Base-by-base conservation (phyloP, 1,284 basidiomycete species). In the Heterobasidion irregulare region DNA sequence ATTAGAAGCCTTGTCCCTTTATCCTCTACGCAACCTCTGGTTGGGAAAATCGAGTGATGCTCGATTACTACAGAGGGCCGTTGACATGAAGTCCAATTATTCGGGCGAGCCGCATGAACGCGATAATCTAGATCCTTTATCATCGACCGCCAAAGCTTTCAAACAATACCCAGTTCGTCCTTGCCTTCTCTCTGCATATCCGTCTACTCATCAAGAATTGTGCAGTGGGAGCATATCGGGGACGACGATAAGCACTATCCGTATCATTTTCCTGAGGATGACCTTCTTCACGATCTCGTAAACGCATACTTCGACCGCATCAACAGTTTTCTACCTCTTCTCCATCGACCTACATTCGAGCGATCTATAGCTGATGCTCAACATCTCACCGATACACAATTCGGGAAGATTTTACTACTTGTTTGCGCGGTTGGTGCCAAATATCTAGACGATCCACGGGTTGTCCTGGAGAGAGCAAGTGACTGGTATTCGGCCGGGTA, bases 11-110 rank as follows among this genome's bases (percentile, higher is more conserved):
- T 57, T 77, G 26, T 59, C 64, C 1, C 55, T 79, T 9, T 56
- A 70, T 26, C 66, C 71, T 0, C 59, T 58, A 2, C 67, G 74
- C 2, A 70, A 72, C 41, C 74, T 83, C 9, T 90, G 86, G 67
- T 84, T 86, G 59, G 88, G 88, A 1, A 86, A 88, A 63, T 85
- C 84, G 1, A 89, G 86, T 53, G 81, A 81, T 3, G 76, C 82
- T 1, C 80, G 80, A 70, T 75, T 91, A 10, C 70, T 91, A 47
- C 79, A 80, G 47, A 76, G 78, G 2, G 83, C 87, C 13, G 75
- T 89, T 19, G 80, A 83, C 54, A 68, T 89, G 16, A 89, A 87
- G 65, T 76, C 80, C 44, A 79, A 83, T 57, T 78, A 73, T 33
- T 74, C 75, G 1, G 76, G 77, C 19, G 45, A 13, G 8, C 49